These are phyloP conservation scores for Chlamydomonas schloesseri DNA, from an alignment of 139 green algal species.

Conservation along the genomic window DNA sequence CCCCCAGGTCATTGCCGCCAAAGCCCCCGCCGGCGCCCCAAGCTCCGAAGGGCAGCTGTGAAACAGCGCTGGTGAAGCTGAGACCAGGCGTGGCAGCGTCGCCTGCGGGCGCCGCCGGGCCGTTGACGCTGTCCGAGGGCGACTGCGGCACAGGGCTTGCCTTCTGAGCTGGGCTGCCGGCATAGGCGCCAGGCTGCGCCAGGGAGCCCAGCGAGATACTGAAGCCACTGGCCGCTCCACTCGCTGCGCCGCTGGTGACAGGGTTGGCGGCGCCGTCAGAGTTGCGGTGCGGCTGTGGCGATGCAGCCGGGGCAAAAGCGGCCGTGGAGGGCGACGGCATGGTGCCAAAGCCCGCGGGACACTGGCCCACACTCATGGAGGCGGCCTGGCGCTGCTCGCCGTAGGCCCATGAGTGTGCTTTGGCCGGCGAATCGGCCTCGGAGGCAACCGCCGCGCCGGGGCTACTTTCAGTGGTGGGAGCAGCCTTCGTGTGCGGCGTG, in stretches of 20 bases:
- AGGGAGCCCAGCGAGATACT: neutral
- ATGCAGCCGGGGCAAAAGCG: too few relatives aligned
- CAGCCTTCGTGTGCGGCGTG: neutral
- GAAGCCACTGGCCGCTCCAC: neutral
- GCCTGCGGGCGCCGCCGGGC: neutral
- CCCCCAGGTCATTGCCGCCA: too few relatives aligned
- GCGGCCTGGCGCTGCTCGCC: too few relatives aligned
- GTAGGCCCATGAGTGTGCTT: too few relatives aligned
- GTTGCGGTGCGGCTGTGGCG: neutral
- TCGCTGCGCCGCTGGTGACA: neutral
- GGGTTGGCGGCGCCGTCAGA: too few relatives aligned
- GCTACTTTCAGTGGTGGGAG: too few relatives aligned
- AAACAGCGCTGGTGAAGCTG: conserved; percentile 2
- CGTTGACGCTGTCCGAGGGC: neutral
- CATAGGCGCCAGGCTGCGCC: neutral
- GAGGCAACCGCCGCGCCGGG: too few relatives aligned
- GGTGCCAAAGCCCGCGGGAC: too few relatives aligned
- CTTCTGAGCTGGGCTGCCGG: neutral
- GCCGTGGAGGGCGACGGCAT: too few relatives aligned
- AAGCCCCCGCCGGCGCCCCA: neutral
- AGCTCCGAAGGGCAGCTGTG: neutral
- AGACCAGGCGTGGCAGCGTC: neutral
- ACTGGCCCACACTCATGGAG: neutral
- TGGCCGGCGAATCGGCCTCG: too few relatives aligned
- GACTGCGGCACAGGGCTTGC: neutral